Base-by-base conservation (phyloP, 805 yeast genomes). In the Cyberlindnera veronae region DNA sequence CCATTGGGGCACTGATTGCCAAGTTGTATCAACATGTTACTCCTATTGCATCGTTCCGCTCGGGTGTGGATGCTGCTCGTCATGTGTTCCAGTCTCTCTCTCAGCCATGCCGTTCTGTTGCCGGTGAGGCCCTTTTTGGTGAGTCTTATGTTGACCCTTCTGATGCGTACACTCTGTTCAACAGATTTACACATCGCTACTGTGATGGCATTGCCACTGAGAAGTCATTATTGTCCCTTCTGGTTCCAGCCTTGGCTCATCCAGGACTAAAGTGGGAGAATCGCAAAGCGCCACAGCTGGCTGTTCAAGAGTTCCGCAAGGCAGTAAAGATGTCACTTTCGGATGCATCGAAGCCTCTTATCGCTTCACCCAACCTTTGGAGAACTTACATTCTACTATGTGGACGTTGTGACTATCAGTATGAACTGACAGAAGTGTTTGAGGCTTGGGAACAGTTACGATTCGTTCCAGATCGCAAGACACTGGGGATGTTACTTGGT, bases 271-370 rank as follows among this genome's bases (percentile, higher is more conserved):
- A 61, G 14, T 81, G 86, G 86, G 77, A 66, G 9, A 60, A 62
- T 2, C 36, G 68, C 29, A 72, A 62, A 38, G 84, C 89, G 0
- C 66, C 81, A 1, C 86, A 81, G 49, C 65, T 78, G 19, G 79
- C 84, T 0, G 66, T 79, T 3, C 69, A 66, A 28, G 85, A 81
- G 54, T 75, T 81, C 58, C 69, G 75, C 41, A 45, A 45, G 20
- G 57, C 60, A 49, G 65, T 68, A 1, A 61, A 72, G 29, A 69
- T 60, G n/a, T 49, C 63, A 0, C 45, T 42, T 19, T 49, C 51
- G 2, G 45, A 45, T 10, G 15, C 50, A 5, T 51, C 50, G 23
- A 46, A 41, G 11, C 45, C 51, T 5, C 55, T 61, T 35, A 27
- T 59, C n/a, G 84, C 85, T 0, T 61, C 68, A 5, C 68, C 69